Conservation (phyloP, 345 rosid genomes). For the Gossypium turneri region DNA sequence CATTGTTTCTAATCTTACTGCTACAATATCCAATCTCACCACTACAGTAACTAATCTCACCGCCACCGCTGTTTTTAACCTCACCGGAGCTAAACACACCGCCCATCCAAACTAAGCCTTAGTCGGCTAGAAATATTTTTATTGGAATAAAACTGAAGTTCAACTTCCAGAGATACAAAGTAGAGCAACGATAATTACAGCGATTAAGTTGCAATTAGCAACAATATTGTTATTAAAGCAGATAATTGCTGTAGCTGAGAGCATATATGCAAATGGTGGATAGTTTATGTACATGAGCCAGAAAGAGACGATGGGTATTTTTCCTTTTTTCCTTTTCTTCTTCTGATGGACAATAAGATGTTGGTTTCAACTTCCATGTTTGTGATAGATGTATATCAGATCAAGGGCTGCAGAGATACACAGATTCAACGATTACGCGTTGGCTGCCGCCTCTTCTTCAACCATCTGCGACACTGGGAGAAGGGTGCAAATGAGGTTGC, state of each 20-base stretch:
- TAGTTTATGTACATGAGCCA: constrained; percentile 29
- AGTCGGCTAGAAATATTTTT: too few relatives aligned
- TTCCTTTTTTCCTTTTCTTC: not conserved
- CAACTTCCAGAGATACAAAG: not conserved
- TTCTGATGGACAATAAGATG: constrained; percentile 8
- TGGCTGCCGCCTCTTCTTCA: constrained; percentile 85
- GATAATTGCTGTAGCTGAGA: constrained; percentile 24
- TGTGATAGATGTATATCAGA: constrained; percentile 17
- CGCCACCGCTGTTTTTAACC: too few relatives aligned
- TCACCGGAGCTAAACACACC: too few relatives aligned
- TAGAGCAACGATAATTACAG: constrained; percentile 21
- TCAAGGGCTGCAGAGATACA: not conserved
- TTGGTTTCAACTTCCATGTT: not conserved
- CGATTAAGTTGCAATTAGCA: constrained; percentile 35
- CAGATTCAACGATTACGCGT: constrained; percentile 56
- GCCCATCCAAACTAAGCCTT: too few relatives aligned
- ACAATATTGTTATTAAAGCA: constrained; percentile 15
- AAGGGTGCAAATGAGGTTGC: constrained; percentile 91
- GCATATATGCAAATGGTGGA: constrained; percentile 15
- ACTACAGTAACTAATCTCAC: too few relatives aligned
- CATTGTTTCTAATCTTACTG: too few relatives aligned
- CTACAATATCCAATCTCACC: too few relatives aligned
- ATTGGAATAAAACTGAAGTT: not conserved
- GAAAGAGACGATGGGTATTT: not conserved
- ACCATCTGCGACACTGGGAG: constrained; percentile 52